Percentiles rank a stretch among this genome's conserved stretches.
phyloP scores from a whole-genome alignment of 768 basidiomycete species.

The Trametopsis cervina region DNA sequence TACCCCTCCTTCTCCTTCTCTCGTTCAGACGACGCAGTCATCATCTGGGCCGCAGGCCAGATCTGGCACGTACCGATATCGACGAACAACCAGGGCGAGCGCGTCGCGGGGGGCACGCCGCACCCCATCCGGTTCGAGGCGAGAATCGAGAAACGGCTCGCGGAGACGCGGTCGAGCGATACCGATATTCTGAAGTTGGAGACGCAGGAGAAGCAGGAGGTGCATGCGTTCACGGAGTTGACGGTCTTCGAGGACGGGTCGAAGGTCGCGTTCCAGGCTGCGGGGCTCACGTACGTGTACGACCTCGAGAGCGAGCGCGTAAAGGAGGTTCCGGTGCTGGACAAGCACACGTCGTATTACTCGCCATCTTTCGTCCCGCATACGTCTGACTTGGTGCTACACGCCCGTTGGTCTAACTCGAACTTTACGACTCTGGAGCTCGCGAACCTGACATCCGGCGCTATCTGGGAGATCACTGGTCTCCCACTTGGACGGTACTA shows the following conservation, averaged over 20 bases:
- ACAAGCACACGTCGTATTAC: conserved; percentile 44
- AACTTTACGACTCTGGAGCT: conserved; percentile 61
- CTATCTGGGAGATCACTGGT: conserved; percentile 43
- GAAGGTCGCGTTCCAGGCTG: conserved; percentile 59
- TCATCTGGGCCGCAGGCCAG: conserved; percentile 72
- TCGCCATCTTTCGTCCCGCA: conserved; percentile 61
- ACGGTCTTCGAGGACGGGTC: conserved; percentile 47
- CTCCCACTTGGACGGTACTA: conserved; percentile 62
- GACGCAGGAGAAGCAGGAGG: conserved; percentile 44
- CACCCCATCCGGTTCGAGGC: conserved; percentile 52
- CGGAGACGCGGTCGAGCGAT: conserved; percentile 44
- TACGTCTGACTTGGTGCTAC: conserved; percentile 44
- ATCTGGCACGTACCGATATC: conserved; percentile 56
- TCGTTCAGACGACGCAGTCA: conserved; percentile 47
- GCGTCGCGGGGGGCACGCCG: conserved; percentile 35
- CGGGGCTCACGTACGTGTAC: conserved; percentile 51
- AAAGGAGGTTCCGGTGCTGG: conserved; percentile 40
- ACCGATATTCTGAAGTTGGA: conserved; percentile 51
- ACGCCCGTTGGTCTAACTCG: conserved; percentile 62
- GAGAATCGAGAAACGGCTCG: conserved; percentile 55
- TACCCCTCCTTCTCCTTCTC: conserved; percentile 73
- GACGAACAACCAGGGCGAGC: conserved; percentile 47
- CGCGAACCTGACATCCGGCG: conserved; percentile 40
- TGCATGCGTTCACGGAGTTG: conserved; percentile 58
- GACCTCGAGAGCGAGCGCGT: conserved; percentile 19